Evolutionary conservation across 169 alveolate genomes (phyloP).

Genomic region (Perkinsus chesapeaki): DNA sequence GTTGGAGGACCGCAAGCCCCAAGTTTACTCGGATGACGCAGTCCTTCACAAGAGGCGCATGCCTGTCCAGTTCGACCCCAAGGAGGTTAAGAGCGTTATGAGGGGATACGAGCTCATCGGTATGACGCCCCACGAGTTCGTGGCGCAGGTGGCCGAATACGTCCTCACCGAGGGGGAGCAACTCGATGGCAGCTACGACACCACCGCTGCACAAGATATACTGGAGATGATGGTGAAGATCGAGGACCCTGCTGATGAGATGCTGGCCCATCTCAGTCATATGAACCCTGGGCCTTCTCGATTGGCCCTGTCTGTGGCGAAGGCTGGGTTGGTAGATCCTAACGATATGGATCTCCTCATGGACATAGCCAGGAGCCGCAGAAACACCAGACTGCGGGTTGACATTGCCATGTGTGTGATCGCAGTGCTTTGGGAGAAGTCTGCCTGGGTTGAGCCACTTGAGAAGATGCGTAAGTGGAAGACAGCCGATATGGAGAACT

Average conservation of each 20-base stretch:
- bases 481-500: not conserved
- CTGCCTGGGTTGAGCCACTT: not conserved
- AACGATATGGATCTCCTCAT: not conserved
- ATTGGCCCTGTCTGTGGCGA: not conserved
- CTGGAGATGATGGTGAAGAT: not conserved
- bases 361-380: not conserved
- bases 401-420: not conserved
- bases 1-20: not conserved
- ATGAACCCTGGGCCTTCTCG: not conserved
- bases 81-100: not conserved
- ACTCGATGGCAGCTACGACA: not conserved
- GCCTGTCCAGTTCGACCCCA: not conserved
- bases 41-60: not conserved
- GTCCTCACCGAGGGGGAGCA: not conserved
- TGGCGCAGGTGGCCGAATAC: not conserved
- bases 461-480: not conserved
- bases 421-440: not conserved
- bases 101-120: not conserved
- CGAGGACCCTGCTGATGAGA: not conserved
- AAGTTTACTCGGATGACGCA: not conserved
- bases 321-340: not conserved
- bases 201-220: not conserved
- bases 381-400: not conserved
- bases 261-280: not conserved
- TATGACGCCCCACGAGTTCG: not conserved